A percentile compares a stretch with the other conserved stretches of the same genome.
phyloP scores from a whole-genome alignment of 331 rosid genomes.

The Saraca asoca region DNA sequence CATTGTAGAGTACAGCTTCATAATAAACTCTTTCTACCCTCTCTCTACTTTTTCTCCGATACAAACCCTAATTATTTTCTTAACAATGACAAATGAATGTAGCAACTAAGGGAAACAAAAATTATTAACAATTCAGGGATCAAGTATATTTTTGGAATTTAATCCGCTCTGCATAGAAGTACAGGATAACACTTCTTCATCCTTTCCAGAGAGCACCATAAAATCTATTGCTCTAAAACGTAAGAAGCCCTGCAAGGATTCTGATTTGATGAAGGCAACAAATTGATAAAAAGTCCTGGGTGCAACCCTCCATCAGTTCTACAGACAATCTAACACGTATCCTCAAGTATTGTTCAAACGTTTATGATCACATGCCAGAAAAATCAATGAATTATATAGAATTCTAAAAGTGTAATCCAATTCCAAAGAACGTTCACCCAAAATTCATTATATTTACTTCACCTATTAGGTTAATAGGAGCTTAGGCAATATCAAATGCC shows the following conservation, averaged over 20 bases:
- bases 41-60: no score
- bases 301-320: not conserved
- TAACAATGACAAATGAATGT: not conserved
- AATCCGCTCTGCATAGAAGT: no score
- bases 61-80: no score
- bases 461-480: not conserved
- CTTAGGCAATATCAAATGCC: not conserved
- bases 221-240: no score
- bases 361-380: not conserved
- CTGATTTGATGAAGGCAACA: constrained; percentile 1
- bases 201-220: no score
- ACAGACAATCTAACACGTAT: constrained; percentile 13
- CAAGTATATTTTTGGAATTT: no score
- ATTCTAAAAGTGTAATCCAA: not conserved
- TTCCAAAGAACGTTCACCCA: not conserved
- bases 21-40: no score
- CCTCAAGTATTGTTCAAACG: constrained; percentile 1
- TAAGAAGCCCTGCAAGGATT: no score
- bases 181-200: no score
- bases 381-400: not conserved
- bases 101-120: no score
- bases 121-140: no score
- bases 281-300: not conserved
- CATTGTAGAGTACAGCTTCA: no score
- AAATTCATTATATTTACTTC: not conserved